These are phyloP conservation scores for Fusarium sp. DNA, from an alignment of 2,329 filamentous ascomycete species.

Conservation along the genomic window DNA sequence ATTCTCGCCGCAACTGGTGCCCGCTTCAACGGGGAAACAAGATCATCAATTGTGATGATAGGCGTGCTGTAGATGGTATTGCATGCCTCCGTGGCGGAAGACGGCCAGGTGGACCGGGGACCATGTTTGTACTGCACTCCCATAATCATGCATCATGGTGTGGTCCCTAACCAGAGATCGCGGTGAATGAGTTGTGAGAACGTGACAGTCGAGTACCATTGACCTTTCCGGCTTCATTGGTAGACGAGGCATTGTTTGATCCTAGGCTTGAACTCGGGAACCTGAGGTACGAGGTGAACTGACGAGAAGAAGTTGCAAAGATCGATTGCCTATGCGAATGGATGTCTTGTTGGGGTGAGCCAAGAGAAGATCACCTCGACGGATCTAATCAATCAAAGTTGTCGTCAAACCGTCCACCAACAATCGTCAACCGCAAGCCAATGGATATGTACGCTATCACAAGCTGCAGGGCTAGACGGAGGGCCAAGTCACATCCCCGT, in stretches of 20 bases:
- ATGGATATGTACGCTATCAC: background rate
- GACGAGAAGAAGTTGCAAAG: background rate
- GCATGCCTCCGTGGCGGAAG: conserved; percentile 28
- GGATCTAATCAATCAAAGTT: conserved; percentile 1
- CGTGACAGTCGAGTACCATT: conserved; percentile 7
- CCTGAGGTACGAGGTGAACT: conserved; percentile 1
- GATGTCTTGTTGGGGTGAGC: conserved; percentile 23
- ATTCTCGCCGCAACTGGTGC: conserved; percentile 38
- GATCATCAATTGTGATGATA: conserved; percentile 45
- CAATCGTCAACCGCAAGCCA: conserved; percentile 16
- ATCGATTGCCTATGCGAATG: background rate
- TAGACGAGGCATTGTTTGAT: conserved; percentile 16
- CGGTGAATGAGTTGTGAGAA: conserved; percentile 42
- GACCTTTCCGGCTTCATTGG: conserved; percentile 1
- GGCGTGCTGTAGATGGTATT: conserved; percentile 21
- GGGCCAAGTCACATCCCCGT: conserved; percentile 23
- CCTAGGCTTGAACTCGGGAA: conserved; percentile 1
- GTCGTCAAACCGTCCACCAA: conserved; percentile 3
- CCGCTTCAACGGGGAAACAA: conserved; percentile 45
- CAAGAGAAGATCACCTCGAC: background rate
- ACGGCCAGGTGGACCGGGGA: conserved; percentile 43
- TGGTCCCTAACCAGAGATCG: conserved; percentile 43
- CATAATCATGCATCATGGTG: conserved; percentile 25
- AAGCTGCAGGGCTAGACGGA: conserved; percentile 9
- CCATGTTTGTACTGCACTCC: conserved; percentile 11